Evolutionary conservation across 495 filamentous ascomycete genomes (phyloP), one percentile per base, ranked within the genome.

Genomic region (Aspergillus sclerotioniger): DNA sequence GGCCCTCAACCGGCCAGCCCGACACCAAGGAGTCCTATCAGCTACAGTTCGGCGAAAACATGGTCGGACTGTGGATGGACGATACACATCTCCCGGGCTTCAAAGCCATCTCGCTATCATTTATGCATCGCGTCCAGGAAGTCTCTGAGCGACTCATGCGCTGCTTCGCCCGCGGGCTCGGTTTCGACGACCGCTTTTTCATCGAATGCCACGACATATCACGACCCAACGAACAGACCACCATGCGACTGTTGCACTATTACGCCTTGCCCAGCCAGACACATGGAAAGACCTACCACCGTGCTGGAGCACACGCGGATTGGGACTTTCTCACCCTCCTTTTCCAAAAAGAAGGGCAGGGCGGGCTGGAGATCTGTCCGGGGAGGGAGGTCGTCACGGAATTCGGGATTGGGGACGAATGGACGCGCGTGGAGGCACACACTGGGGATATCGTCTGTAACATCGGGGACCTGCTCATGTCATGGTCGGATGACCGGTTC

Each of bases 391-490:
- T 73, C 2, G 79, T 83, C 17, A 85, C 83, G 0, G 72, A 79
- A 25, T 87, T 86, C 55, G 83, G 79, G 4, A 76, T 79, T 48
- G 81, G 83, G 8, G 82, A 87, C 51, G 66, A 66, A 8, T 88
- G 84, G 84, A 86, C 83, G n/a, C 81, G 81, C 49, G 72, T 88
- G 20, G 80, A 83, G 65, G 77, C 82, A 0, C 66, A 63, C 3
- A 76, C 73, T 0, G 84, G 81, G 0, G 83, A 84, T 59, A 84
- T 86, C 49, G 82, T 87, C 12, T 87, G 83, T 59, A 89, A 87
- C 62, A 86, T 88, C 56, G 85, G 85, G 13, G 85, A 88, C 64
- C 72, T 88, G 62, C 75, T 89, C 28, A 87, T 88, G 84, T 80
- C 76, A 13, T 88, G 86, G 84, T 85, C 80, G 47, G 85, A 88